Base-by-base conservation (phyloP, 495 filamentous ascomycete genomes). In the Lophiotrema nucula region DNA sequence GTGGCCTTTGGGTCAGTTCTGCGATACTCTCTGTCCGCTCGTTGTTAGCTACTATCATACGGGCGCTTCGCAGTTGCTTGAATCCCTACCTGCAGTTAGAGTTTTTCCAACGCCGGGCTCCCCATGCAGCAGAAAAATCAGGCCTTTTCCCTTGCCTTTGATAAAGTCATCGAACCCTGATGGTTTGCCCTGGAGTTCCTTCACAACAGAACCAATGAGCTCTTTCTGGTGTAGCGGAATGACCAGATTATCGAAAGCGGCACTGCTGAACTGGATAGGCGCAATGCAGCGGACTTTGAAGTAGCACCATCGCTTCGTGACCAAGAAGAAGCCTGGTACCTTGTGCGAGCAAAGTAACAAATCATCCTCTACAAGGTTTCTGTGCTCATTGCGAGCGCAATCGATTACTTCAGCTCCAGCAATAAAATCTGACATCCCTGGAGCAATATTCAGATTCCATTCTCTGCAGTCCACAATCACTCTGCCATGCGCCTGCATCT, bases 51-150 rank as follows among this genome's bases (percentile, higher is more conserved):
- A 11, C 22, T 11, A 10, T 10, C 22, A 4, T 15, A n/a, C 1
- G n/a, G 12, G 4, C 4, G 26, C 23, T 15, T 15, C 33, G 13
- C 25, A 5, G 15, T 4, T 19, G 8, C 2, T 6, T 22, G 21
- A n/a, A n/a, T n/a, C n/a, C 33, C 21, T 28, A 58, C 44, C 56
- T 11, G 57, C 58, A 4, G 52, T 56, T 16, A 44, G 25, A 19
- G 58, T 62, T 24, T 62, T 62, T 5, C 52, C 58, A 8, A 42
- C 24, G 1, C 58, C 52, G 37, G 58, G 58, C 11, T 50, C 23
- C 8, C 58, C 58, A 28, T 56, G 28, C 3, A 62, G 50, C 4
- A 62, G 25, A 27, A 56, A 56, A 11, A 62, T 56, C 3, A 56
- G 19, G 2, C 58, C 58, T 33, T 51, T 37, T 3, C 58, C 52